phyloP scores from a whole-genome alignment of 2,329 filamentous ascomycete genomes.

The Aspergillus neoniger region DNA sequence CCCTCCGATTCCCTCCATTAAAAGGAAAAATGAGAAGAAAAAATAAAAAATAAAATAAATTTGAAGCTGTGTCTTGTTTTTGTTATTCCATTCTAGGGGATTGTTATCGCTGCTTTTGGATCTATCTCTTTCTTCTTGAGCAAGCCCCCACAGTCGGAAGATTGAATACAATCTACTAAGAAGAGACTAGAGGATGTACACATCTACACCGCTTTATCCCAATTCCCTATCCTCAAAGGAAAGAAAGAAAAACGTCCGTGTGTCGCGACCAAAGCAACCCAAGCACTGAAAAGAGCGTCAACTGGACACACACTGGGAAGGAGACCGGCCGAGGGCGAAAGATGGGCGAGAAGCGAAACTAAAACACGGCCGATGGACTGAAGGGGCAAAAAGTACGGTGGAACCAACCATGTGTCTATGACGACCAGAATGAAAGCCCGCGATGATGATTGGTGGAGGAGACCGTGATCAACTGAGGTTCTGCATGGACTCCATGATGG shows the following conservation, averaged over 20 bases:
- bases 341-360: conserved; percentile 1
- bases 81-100: conserved; percentile 3
- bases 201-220: conserved; percentile 2
- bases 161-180: neutral
- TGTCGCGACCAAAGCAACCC: neutral
- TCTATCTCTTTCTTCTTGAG: neutral
- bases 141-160: neutral
- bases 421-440: conserved; percentile 18
- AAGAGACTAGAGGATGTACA: conserved; percentile 2
- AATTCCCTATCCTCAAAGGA: neutral
- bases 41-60: conserved; percentile 4
- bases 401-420: conserved; percentile 28
- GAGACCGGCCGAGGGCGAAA: conserved; percentile 5
- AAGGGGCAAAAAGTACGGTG: conserved; percentile 26
- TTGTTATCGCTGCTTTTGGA: neutral
- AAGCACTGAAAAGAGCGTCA: neutral
- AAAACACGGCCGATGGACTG: conserved; percentile 10
- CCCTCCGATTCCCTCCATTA: neutral
- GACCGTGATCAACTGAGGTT: conserved; percentile 27
- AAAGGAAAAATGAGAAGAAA: neutral
- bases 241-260: neutral
- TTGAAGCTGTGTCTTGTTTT: conserved; percentile 6
- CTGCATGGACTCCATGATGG: conserved; percentile 23
- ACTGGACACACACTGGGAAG: conserved; percentile 1
- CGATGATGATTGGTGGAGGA: conserved; percentile 17